phyloP scores from a whole-genome alignment of 176 grass and related monocot genomes.

The Thinopyrum elongatum region DNA sequence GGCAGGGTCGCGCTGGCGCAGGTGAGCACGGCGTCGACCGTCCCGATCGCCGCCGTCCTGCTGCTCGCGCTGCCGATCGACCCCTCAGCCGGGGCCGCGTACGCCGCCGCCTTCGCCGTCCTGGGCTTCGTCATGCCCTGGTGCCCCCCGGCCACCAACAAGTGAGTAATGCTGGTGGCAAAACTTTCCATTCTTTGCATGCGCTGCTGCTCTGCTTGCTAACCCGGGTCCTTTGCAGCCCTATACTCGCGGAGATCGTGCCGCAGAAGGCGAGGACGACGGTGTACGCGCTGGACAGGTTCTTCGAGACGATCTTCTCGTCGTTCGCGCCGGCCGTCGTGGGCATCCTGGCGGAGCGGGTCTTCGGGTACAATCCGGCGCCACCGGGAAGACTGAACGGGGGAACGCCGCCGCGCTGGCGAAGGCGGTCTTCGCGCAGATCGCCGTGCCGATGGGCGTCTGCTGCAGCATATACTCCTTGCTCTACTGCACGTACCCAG shows the following conservation, averaged over 20 bases:
- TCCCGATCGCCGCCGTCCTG: conserved; percentile 54
- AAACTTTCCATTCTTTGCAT: background rate
- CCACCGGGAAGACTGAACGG: conserved; percentile 31
- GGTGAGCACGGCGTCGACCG: conserved; percentile 35
- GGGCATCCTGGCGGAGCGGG: conserved; percentile 45
- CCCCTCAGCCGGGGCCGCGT: background rate
- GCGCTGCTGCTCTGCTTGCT: background rate
- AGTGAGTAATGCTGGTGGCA: conserved; percentile 18
- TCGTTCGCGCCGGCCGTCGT: conserved; percentile 60
- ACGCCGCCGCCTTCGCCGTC: conserved; percentile 28
- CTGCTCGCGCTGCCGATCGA: conserved; percentile 49
- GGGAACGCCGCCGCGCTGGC: conserved; percentile 59
- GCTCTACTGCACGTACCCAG: conserved; percentile 55
- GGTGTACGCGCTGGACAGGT: conserved; percentile 65
- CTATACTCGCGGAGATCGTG: conserved; percentile 60
- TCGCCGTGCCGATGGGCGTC: conserved; percentile 33
- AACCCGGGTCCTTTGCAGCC: conserved; percentile 12
- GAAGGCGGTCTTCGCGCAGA: conserved; percentile 49
- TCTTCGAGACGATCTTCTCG: conserved; percentile 55
- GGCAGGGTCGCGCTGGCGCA: conserved; percentile 42
- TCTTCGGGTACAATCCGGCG: conserved; percentile 45
- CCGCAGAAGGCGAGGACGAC: conserved; percentile 57
- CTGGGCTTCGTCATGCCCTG: conserved; percentile 36
- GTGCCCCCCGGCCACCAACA: conserved; percentile 36
- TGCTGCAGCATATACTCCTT: conserved; percentile 47